Base-by-base conservation (phyloP, 2,329 filamentous ascomycete species). In the Fusarium avenaceum region DNA sequence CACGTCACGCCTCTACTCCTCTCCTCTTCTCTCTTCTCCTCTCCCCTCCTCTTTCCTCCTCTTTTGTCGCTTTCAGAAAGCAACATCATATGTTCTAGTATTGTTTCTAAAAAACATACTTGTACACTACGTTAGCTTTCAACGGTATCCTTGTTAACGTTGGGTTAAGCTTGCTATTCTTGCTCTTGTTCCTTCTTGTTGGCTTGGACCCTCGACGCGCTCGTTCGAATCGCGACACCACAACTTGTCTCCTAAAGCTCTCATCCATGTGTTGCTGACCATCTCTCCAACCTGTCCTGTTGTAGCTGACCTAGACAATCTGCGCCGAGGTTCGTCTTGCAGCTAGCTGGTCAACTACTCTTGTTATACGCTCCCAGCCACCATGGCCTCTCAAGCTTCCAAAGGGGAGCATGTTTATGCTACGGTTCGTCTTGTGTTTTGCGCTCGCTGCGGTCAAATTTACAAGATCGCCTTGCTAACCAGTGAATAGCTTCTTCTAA, bases 401-500 rank as follows among this genome's bases (percentile, higher is more conserved):
- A 74, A 74, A 72, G 79, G 77, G 65, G 79, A 79, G 67, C 84
- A 87, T 70, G 80, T 85, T 72, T 88, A 87, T 76, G 85, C 84
- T 70, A 87, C 85, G 77, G 85, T 88, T 80, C 73, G 84, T 84
- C 45, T 57, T 32, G 24, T 32, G 24, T 47, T 35, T 44, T 30
- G 57, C 38, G 26, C 49, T 46, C 53, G 49, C 47, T 65, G 43
- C 48, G 47, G 20, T 50, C 35, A 35, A 32, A 46, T 22, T 50
- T 24, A 43, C 19, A 24, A n/a, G 19, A 39, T 17, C 19, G 19
- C 33, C 45, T 51, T 45, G 33, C 62, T 65, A 48, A 69, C 54
- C 19, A 49, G 17, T 4, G 19, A 68, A 75, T 80, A 97, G 95
- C 92, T 99, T 79, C 88, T 98, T 57, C 85, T 97, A 82, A 97